phyloP scores from a whole-genome alignment of 345 rosid genomes.

The Acer negundo region DNA sequence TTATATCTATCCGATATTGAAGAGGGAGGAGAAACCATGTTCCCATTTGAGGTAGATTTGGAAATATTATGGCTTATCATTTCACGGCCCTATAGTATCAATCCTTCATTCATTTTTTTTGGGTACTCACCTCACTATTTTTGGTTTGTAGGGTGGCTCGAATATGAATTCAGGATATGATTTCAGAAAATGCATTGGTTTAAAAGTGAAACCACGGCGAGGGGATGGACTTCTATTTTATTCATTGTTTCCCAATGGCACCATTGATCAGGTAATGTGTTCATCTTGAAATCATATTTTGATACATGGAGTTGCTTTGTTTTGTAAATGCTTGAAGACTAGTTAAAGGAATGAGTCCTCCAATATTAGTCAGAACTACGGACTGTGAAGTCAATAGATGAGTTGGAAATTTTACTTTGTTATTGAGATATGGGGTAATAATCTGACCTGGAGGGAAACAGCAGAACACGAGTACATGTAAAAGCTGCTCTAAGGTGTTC shows the following conservation, averaged over 20 bases:
- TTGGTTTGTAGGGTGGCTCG: constrained; percentile 46
- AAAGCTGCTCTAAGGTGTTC: background rate
- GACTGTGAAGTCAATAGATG: background rate
- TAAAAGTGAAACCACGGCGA: constrained; percentile 73
- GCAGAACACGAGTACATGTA: background rate
- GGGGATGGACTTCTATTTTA: constrained; percentile 81
- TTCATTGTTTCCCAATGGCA: constrained; percentile 62
- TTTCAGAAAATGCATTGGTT: constrained; percentile 59
- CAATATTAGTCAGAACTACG: background rate
- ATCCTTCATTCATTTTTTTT: background rate
- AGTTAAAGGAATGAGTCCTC: background rate
- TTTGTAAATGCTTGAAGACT: background rate
- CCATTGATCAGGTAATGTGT: constrained; percentile 61
- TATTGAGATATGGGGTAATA: background rate
- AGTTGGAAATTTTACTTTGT: background rate
- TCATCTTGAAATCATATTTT: background rate
- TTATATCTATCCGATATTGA: constrained; percentile 69
- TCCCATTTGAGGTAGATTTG: constrained; percentile 66
- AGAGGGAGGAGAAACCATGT: constrained; percentile 88
- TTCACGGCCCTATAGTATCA: background rate
- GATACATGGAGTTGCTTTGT: background rate
- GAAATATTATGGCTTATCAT: constrained; percentile 13
- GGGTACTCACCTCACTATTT: background rate
- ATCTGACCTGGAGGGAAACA: background rate
- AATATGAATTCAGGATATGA: constrained; percentile 44